Evolutionary conservation across 2,329 filamentous ascomycete genomes (phyloP).

Genomic region (Fusarium paranaense): DNA sequence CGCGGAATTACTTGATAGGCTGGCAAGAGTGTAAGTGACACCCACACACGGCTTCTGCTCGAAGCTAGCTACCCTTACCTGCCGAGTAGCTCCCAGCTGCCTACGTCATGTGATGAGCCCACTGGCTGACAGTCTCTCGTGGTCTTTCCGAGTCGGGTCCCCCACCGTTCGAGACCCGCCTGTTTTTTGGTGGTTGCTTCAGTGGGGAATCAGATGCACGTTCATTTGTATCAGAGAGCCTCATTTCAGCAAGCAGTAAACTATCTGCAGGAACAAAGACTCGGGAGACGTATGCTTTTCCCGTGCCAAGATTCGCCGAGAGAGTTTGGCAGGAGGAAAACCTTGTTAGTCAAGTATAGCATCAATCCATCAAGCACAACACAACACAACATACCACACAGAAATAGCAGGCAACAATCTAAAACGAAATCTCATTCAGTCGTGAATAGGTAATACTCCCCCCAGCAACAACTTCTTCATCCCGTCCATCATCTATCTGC

Average conservation of each 20-base stretch:
- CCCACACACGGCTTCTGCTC: constrained; percentile 3
- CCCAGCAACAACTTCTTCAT: constrained; percentile 24
- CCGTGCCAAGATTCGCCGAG: not conserved
- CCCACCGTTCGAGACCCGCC: constrained; percentile 14
- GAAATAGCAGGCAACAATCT: constrained; percentile 11
- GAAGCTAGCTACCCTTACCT: constrained; percentile 4
- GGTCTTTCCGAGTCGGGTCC: not conserved
- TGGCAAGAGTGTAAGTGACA: constrained; percentile 37
- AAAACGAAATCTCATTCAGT: constrained; percentile 45
- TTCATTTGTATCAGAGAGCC: not conserved
- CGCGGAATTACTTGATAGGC: constrained; percentile 39
- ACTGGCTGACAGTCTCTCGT: constrained; percentile 21
- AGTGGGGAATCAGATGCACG: not conserved
- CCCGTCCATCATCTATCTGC: constrained; percentile 38
- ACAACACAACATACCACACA: not conserved
- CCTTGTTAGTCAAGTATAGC: not conserved
- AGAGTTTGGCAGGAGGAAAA: not conserved
- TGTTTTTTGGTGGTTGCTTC: not conserved
- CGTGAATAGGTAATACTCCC: constrained; percentile 36
- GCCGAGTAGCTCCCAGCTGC: constrained; percentile 2
- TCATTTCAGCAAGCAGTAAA: not conserved
- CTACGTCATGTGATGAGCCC: constrained; percentile 43
- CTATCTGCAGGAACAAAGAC: not conserved
- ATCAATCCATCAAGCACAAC: not conserved
- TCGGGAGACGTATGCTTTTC: not conserved